Conservation (phyloP, 352 stramenopile species). For the Phytophthora meadii region DNA sequence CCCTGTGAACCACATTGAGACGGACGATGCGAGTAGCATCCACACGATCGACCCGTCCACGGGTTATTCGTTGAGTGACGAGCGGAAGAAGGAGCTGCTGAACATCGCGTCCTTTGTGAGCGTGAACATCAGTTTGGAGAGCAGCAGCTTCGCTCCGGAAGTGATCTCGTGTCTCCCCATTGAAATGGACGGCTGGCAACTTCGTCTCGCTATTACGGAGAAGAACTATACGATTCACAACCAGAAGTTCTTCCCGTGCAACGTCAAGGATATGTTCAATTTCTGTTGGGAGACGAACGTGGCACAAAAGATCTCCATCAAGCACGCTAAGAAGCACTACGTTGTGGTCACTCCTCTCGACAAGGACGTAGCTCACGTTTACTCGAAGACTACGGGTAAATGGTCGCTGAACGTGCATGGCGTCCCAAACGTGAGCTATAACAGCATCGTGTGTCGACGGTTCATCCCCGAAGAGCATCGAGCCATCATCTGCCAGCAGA, state of each 20-base stretch:
- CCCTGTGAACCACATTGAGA: constrained; percentile 62
- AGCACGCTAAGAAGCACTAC: constrained; percentile 84
- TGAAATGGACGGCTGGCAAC: constrained; percentile 88
- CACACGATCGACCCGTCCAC: constrained; percentile 63
- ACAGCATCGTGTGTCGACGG: constrained; percentile 77
- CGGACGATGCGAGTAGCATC: constrained; percentile 56
- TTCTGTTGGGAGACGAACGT: constrained; percentile 91
- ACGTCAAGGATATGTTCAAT: constrained; percentile 79
- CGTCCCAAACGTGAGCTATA: constrained; percentile 88
- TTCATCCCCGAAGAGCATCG: constrained; percentile 60
- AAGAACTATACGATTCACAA: constrained; percentile 92
- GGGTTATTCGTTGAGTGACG: constrained; percentile 66
- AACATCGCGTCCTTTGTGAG: constrained; percentile 81
- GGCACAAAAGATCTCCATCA: constrained; percentile 76
- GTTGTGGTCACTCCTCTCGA: constrained; percentile 80
- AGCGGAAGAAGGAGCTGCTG: constrained; percentile 68
- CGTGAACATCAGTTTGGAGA: constrained; percentile 86
- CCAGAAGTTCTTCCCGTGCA: constrained; percentile 87
- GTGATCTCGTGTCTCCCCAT: constrained; percentile 89
- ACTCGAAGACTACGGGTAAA: constrained; percentile 86
- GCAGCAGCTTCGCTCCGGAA: constrained; percentile 81
- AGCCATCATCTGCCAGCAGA: constrained; percentile 87
- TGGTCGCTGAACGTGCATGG: constrained; percentile 87
- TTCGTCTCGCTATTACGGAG: constrained; percentile 85
- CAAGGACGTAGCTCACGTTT: constrained; percentile 80